phyloP scores from a whole-genome alignment of 2,329 filamentous ascomycete species.

The Botryotinia calthae region DNA sequence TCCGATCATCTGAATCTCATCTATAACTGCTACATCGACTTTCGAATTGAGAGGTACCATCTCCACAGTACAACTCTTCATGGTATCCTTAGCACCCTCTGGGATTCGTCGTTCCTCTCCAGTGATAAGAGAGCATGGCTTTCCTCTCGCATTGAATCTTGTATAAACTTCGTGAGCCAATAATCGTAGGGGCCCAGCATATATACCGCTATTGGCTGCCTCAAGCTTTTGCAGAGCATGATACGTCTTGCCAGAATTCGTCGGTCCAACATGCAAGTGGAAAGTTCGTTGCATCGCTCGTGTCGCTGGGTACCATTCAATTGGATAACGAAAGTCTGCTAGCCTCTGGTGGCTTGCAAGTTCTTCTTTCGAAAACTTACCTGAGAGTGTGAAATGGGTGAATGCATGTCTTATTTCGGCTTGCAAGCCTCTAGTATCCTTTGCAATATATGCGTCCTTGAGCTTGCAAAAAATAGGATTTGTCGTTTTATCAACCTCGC shows the following conservation, averaged over 20 bases:
- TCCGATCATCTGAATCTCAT: conserved; percentile 98
- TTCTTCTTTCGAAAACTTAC: conserved; percentile 45
- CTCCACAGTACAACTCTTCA: conserved; percentile 90
- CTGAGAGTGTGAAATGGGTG: conserved; percentile 36
- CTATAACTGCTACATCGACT: conserved; percentile 88
- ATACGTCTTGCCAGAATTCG: conserved; percentile 98
- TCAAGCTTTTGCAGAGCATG: conserved; percentile 85
- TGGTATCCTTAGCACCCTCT: conserved; percentile 53
- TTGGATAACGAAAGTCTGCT: conserved; percentile 82
- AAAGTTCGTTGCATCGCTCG: conserved; percentile 76
- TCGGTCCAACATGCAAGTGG: conserved; percentile 92
- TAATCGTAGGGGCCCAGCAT: conserved; percentile 84
- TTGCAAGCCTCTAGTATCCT: conserved; percentile 50
- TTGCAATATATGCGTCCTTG: conserved; percentile 56
- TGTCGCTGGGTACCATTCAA: conserved; percentile 89
- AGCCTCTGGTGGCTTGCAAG: conserved; percentile 54
- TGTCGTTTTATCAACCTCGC: conserved; percentile 20
- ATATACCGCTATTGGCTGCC: conserved; percentile 71
- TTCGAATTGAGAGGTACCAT: conserved; percentile 59
- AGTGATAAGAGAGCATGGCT: conserved; percentile 76
- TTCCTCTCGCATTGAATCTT: conserved; percentile 76
- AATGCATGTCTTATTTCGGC: conserved; percentile 67
- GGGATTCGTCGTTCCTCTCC: conserved; percentile 83
- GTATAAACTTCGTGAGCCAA: conserved; percentile 93
- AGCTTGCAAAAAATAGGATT: conserved; percentile 41